Base-by-base conservation (phyloP, 148 eudicot genomes). In the Arctostaphylos glauca region DNA sequence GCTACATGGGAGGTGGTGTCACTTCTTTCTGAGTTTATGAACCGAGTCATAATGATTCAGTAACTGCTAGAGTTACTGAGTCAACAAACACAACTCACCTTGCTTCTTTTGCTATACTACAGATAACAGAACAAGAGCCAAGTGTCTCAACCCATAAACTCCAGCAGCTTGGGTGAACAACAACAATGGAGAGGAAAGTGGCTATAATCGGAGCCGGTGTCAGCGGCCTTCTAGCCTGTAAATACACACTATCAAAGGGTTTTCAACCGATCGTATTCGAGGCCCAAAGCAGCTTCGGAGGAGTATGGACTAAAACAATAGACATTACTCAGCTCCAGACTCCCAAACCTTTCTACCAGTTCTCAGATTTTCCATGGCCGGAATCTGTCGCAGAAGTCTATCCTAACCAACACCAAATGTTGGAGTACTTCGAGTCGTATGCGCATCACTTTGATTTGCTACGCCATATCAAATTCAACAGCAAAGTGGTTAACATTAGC, bases 1-100 rank as follows among this genome's bases (percentile, higher is more conserved):
- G 95, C 67, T n/a, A 94, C 96, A 68, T 94, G 98, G 77, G 92
- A 96, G n/a, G n/a, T n/a, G n/a, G n/a, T n/a, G n/a, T n/a, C n/a
- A n/a, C n/a, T n/a, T n/a, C n/a, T n/a, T n/a, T n/a, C n/a, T n/a
- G n/a, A n/a, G n/a, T n/a, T n/a, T n/a, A n/a, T n/a, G n/a, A n/a
- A n/a, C n/a, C n/a, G n/a, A n/a, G n/a, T n/a, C n/a, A n/a, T n/a
- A n/a, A n/a, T n/a, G n/a, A n/a, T n/a, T n/a, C n/a, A n/a, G n/a
- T n/a, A n/a, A n/a, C n/a, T n/a, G n/a, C n/a, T n/a, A n/a, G n/a
- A n/a, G n/a, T n/a, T 43, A 96, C 94, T 46, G 90, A 92, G 82
- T 92, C 92, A 96, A 96, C 98, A 48, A 96, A 96, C 78, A 96
- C 96, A 92, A 90, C 52, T 73, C 68, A 81, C 53, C n/a, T n/a